phyloP scores from a whole-genome alignment of 2,329 filamentous ascomycete genomes.

The Aspergillus hiratsukae region DNA sequence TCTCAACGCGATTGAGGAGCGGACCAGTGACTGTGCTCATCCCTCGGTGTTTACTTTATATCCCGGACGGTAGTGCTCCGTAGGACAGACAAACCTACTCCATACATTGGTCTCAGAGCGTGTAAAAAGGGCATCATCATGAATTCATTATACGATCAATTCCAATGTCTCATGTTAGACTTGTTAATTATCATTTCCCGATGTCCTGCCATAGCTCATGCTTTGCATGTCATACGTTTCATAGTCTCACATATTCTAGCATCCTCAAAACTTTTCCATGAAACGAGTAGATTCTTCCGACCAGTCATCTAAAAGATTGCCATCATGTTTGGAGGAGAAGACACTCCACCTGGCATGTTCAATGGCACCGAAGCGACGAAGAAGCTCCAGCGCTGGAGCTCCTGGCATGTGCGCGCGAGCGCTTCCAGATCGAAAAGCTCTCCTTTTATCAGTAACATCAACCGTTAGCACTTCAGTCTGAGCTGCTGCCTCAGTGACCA shows the following conservation, averaged over 20 bases:
- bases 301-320: constrained; percentile 38
- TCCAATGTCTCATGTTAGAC: not conserved
- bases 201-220: not conserved
- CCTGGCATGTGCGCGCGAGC: constrained; percentile 33
- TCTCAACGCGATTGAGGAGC: not conserved
- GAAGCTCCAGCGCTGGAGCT: constrained; percentile 44
- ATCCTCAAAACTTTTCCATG: not conserved
- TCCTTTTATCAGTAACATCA: constrained; percentile 18
- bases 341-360: constrained; percentile 47
- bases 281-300: not conserved
- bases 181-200: not conserved
- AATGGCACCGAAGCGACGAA: constrained; percentile 49
- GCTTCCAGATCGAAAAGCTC: constrained; percentile 46
- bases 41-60: not conserved
- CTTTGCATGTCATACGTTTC: no score
- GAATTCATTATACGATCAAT: not conserved
- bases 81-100: not conserved
- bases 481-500: not conserved
- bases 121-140: not conserved
- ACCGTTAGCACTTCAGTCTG: not conserved
- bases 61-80: not conserved
- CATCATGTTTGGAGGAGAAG: constrained; percentile 43
- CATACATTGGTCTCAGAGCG: not conserved
- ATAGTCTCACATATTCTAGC: not conserved
- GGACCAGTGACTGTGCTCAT: not conserved